Base-by-base conservation (phyloP, 805 yeast species). In the Zygosaccharomyces rouxii region DNA sequence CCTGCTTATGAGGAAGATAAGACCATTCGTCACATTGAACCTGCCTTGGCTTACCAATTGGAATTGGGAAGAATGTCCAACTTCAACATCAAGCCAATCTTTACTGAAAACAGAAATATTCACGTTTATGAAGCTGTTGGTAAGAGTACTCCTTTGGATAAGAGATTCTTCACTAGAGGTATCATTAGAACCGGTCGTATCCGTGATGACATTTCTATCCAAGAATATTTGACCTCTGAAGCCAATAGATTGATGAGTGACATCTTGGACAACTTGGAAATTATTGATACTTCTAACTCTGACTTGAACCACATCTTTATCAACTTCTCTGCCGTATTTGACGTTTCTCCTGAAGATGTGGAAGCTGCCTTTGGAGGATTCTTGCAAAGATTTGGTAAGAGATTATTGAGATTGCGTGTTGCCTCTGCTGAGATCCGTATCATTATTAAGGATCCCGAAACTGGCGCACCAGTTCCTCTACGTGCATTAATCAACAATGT, bases 361-460 rank as follows among this genome's bases (percentile, higher is more conserved):
- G 97, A 92, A 71, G 89, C 89, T 54, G 97, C 99, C 3, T 90
- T 94, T 70, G 98, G 96, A 56, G 95, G 97, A 18, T 94, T 94
- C 81, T 77, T 94, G 72, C 97, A 92, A 71, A 83, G 99, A 71
- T 94, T 94, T 58, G 99, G 99, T 54, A 81, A 97, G 73, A 81
- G 97, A 70, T 78, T 94, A 65, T 88, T 98, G 95, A 82, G 98
- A 73, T 77, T 95, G 62, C 83, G 99, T 63, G 94, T 94, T 44
- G 89, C 98, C 39, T 89, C 96, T 57, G 99, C 99, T 48, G 99
- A 94, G 74, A 89, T 94, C 55, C 82, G 99, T 66, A 94, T 94
- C 61, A 90, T 88, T 75, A 89, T 97, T 64, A 84, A 90, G 46
- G 97, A 94, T 65, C 86, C 94, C 48, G 74, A 76, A 47, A 82